Evolutionary conservation across 1,284 basidiomycete species (phyloP).

Genomic region (Ustilago curta): DNA sequence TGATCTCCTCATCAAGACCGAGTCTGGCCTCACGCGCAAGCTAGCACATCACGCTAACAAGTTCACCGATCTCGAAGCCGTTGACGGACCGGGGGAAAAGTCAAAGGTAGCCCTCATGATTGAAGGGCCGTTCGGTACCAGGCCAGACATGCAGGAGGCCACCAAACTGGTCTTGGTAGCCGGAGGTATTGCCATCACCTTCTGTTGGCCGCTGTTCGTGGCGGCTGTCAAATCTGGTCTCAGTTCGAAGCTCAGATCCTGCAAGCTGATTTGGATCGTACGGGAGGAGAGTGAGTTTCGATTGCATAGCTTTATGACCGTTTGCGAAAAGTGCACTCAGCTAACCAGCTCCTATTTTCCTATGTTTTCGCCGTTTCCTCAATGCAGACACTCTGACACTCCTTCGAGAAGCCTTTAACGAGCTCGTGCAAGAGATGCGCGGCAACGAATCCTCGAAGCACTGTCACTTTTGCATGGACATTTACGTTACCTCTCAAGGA

Average conservation of each 20-base stretch:
- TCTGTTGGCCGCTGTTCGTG: conserved; percentile 47
- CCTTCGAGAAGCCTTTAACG: conserved; percentile 13
- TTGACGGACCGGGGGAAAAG: not conserved
- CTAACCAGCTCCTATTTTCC: not conserved
- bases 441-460: not conserved
- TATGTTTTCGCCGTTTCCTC: not conserved
- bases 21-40: conserved; percentile 47
- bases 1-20: conserved; percentile 41
- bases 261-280: conserved; percentile 53
- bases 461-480: conserved; percentile 21
- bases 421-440: conserved; percentile 14
- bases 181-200: conserved; percentile 57
- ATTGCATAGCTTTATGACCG: not conserved
- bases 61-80: conserved; percentile 21
- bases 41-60: conserved; percentile 13
- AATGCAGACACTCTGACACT: conserved; percentile 16
- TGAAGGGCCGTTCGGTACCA: conserved; percentile 51
- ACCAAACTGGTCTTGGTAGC: conserved; percentile 33
- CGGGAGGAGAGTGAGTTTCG: conserved; percentile 31
- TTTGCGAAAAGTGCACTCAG: not conserved
- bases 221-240: conserved; percentile 10
- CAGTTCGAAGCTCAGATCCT: conserved; percentile 8
- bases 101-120: conserved; percentile 31
- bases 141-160: conserved; percentile 13
- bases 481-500: conserved; percentile 33